A percentile compares a stretch with the other conserved stretches of the same genome.
Evolutionary conservation across 306 rosid species (phyloP).

Genomic region (Urtica urens): DNA sequence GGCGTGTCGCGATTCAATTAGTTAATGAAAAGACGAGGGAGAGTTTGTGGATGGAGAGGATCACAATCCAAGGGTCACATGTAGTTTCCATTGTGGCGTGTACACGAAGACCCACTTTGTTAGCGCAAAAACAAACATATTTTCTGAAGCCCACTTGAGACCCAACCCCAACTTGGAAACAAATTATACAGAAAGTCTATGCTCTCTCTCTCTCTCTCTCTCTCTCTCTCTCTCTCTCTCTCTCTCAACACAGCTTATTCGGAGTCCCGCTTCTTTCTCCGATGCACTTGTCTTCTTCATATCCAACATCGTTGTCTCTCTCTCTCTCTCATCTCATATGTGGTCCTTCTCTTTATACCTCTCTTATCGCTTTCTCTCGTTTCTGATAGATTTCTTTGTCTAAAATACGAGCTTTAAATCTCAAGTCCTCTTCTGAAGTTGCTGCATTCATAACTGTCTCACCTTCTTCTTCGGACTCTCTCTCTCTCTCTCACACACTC

Average conservation of each 20-base stretch:
- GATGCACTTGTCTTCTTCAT: slow-evolving; percentile 63
- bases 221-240: slow-evolving; percentile 2
- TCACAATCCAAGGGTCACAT: slow-evolving; percentile 55
- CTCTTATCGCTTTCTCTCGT: slow-evolving; percentile 54
- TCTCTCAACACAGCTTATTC: slow-evolving; percentile 13
- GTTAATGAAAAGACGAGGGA: neutral
- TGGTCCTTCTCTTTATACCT: slow-evolving; percentile 68
- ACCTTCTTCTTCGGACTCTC: neutral
- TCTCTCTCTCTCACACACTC: neutral
- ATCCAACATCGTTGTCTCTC: slow-evolving; percentile 57
- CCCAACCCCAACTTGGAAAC: slow-evolving; percentile 74
- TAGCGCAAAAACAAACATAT: slow-evolving; percentile 57
- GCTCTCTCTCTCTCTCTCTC: slow-evolving; percentile 12
- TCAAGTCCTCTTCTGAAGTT: neutral
- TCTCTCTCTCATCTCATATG: slow-evolving; percentile 20
- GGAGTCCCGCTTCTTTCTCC: slow-evolving; percentile 45
- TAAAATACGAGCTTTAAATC: slow-evolving; percentile 8
- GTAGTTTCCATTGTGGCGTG: slow-evolving; percentile 53
- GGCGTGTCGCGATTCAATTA: slow-evolving; percentile 31
- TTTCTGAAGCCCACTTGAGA: slow-evolving; percentile 53
- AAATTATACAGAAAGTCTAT: slow-evolving; percentile 26
- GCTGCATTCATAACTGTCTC: neutral
- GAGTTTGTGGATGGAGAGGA: slow-evolving; percentile 11
- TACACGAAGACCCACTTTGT: slow-evolving; percentile 86
- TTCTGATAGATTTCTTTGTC: slow-evolving; percentile 24